These are phyloP conservation scores for Penicillium expansum DNA, from an alignment of 2,329 filamentous ascomycete species.

Conservation along the genomic window DNA sequence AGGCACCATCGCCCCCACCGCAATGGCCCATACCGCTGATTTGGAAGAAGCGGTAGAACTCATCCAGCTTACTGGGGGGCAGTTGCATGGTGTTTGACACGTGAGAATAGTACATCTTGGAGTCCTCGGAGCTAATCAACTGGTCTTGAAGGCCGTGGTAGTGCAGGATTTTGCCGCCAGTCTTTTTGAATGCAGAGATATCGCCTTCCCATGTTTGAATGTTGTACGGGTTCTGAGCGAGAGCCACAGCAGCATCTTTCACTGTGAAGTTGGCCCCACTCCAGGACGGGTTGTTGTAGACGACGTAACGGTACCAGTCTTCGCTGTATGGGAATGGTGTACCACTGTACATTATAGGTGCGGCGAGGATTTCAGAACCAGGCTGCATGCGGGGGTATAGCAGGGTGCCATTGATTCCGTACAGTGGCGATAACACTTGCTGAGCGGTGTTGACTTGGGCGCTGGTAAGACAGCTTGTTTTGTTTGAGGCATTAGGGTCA, in stretches of 20 bases:
- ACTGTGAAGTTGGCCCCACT: constrained; percentile 39
- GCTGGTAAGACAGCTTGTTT: constrained; percentile 30
- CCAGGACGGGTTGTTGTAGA: constrained; percentile 44
- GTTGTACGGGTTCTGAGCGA: constrained; percentile 47
- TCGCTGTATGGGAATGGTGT: constrained; percentile 37
- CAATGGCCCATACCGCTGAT: constrained; percentile 58
- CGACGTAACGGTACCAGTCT: constrained; percentile 47
- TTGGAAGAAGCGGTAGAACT: constrained; percentile 50
- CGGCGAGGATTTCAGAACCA: constrained; percentile 28
- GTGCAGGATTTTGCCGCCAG: constrained; percentile 43
- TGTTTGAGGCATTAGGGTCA: constrained; percentile 14
- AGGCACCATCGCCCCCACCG: constrained; percentile 41
- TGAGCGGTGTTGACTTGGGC: constrained; percentile 31
- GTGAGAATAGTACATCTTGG: constrained; percentile 52
- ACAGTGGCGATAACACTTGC: constrained; percentile 33
- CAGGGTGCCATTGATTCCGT: constrained; percentile 31
- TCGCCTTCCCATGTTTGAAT: constrained; percentile 51
- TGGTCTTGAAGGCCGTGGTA: constrained; percentile 48
- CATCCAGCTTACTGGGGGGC: constrained; percentile 33
- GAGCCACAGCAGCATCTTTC: constrained; percentile 37
- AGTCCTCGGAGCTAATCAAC: constrained; percentile 53
- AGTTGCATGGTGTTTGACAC: constrained; percentile 41
- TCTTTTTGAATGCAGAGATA: constrained; percentile 46
- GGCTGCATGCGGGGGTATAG: constrained; percentile 39
- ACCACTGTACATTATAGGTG: constrained; percentile 37